Percentiles rank a stretch among this genome's conserved stretches.
Evolutionary conservation across 2,329 filamentous ascomycete species (phyloP).

Genomic region (Diplodia scrobiculata): DNA sequence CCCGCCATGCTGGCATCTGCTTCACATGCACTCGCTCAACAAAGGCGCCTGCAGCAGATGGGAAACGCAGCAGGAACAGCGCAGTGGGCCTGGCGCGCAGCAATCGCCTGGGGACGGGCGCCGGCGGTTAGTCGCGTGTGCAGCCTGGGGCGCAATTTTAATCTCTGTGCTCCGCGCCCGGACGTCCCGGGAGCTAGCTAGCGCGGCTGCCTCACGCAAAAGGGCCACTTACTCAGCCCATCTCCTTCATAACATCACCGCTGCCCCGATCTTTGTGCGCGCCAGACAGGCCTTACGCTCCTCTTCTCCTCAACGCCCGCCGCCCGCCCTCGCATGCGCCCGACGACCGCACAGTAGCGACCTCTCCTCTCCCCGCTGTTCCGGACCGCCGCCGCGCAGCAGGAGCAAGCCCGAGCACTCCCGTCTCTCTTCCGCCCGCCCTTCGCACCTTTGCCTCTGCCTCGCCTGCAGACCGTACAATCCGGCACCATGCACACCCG

Average conservation of each 20-base stretch:
- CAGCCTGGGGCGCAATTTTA: conserved; percentile 24
- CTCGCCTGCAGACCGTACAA: neutral
- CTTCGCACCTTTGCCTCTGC: neutral
- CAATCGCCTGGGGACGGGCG: conserved; percentile 22
- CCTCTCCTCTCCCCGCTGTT: conserved; percentile 1
- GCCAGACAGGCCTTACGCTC: conserved; percentile 9
- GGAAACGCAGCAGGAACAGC: conserved; percentile 5
- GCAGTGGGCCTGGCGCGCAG: conserved; percentile 9
- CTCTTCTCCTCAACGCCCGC: conserved; percentile 1
- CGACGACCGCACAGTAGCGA: conserved; percentile 26
- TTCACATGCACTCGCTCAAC: conserved; percentile 2
- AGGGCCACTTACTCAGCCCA: conserved; percentile 29
- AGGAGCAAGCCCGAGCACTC: conserved; percentile 23
- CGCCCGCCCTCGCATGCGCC: conserved; percentile 26
- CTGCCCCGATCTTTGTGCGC: conserved; percentile 20
- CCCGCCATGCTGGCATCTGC: neutral
- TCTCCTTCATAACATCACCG: conserved; percentile 29
- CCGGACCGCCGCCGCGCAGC: conserved; percentile 27
- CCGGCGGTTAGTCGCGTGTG: conserved; percentile 25
- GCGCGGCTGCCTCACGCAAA: conserved; percentile 23
- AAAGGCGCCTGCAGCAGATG: conserved; percentile 1
- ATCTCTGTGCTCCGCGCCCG: conserved; percentile 17
- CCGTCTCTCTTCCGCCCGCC: conserved; percentile 21
- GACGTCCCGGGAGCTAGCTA: conserved; percentile 21
- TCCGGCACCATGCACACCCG: conserved; percentile 26